These are phyloP conservation scores for Fusarium protoensiforme DNA, from an alignment of 2,329 filamentous ascomycete genomes.

Conservation along the genomic window DNA sequence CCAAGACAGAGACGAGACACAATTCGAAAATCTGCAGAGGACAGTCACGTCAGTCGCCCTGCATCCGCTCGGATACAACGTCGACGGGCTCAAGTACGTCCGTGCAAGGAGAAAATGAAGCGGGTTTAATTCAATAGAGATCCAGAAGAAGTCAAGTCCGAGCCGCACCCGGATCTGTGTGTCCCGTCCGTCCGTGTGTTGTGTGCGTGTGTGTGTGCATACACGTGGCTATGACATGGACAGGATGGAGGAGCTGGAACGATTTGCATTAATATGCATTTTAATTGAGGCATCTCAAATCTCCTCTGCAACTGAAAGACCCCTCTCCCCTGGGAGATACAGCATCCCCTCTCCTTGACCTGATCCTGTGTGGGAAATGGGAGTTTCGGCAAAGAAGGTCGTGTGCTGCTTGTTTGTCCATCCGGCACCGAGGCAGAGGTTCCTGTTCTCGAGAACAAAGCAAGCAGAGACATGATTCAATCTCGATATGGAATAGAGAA, in stretches of 20 bases:
- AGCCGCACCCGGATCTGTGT: slow-evolving; percentile 35
- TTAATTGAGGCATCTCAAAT: slow-evolving; percentile 36
- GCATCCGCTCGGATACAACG: slow-evolving; percentile 25
- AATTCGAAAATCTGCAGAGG: not conserved
- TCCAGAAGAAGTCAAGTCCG: slow-evolving; percentile 13
- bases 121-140: not conserved
- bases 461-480: slow-evolving; percentile 28
- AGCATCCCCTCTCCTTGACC: not conserved
- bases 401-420: not conserved
- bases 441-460: slow-evolving; percentile 9
- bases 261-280: slow-evolving; percentile 27
- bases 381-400: not conserved
- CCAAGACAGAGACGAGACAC: not conserved
- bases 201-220: slow-evolving; percentile 6
- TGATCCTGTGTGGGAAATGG: not conserved
- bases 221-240: slow-evolving; percentile 36
- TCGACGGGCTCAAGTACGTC: slow-evolving; percentile 15
- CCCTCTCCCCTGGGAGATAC: slow-evolving; percentile 7
- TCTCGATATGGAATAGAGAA: slow-evolving; percentile 7
- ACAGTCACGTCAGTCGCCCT: slow-evolving; percentile 13
- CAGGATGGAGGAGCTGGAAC: not conserved
- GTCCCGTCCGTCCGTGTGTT: not conserved
- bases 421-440: slow-evolving; percentile 8
- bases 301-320: slow-evolving; percentile 12
- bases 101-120: not conserved